These are phyloP conservation scores for Syncephalis fuscata DNA, from an alignment of 371 early-diverging fungal species.

Conservation along the genomic window DNA sequence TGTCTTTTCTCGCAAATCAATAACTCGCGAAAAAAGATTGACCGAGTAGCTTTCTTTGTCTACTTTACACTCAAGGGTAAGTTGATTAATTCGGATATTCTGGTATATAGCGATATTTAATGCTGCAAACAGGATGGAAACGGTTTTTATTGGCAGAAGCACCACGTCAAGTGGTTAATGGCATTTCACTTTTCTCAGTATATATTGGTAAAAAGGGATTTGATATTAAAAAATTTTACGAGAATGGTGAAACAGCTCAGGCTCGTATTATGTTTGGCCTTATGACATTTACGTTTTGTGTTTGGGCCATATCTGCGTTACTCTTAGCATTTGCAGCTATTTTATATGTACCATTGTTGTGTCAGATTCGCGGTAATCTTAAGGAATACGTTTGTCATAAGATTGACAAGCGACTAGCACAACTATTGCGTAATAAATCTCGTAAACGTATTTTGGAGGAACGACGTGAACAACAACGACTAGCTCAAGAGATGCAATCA, in stretches of 20 bases:
- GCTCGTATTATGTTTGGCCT: constrained; percentile 5
- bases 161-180: constrained; percentile 60
- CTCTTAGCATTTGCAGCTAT: constrained; percentile 37
- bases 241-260: neutral
- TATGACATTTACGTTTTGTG: constrained; percentile 48
- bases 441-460: constrained; percentile 2
- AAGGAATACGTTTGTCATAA: constrained; percentile 84
- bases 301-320: constrained; percentile 39
- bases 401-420: constrained; percentile 48
- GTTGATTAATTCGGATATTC: neutral
- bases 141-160: constrained; percentile 66
- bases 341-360: constrained; percentile 61
- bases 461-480: neutral
- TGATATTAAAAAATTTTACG: neutral
- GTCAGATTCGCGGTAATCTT: constrained; percentile 66
- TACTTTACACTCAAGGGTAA: constrained; percentile 66
- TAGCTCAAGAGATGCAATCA: neutral
- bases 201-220: neutral
- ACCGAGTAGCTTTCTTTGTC: constrained; percentile 66
- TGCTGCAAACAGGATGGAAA: constrained; percentile 46
- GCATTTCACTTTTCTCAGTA: constrained; percentile 14
- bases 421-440: constrained; percentile 3
- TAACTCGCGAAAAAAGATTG: constrained; percentile 36
- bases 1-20: constrained; percentile 66
- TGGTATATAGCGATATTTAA: neutral